Percentiles rank a stretch among this genome's conserved stretches.
These are phyloP conservation scores for Asterionellopsis glacialis DNA, from an alignment of 108 stramenopile genomes.

Conservation along the genomic window DNA sequence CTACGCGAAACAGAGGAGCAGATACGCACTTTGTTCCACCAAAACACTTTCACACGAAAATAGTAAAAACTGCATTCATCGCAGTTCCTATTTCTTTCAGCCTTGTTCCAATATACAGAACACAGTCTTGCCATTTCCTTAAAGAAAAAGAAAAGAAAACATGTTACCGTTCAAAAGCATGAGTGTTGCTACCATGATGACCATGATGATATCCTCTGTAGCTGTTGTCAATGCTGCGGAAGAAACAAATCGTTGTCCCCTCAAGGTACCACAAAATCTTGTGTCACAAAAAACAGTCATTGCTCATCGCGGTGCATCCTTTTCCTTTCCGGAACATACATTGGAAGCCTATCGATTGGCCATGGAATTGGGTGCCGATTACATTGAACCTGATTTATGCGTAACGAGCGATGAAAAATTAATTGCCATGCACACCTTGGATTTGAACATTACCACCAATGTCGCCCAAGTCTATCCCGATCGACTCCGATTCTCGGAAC, in stretches of 20 bases:
- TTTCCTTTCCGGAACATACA: constrained; percentile 72
- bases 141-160: too few species aligned
- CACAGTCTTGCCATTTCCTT: too few species aligned
- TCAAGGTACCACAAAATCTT: neutral
- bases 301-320: constrained; percentile 73
- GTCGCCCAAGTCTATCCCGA: constrained; percentile 39
- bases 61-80: too few species aligned
- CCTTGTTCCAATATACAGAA: too few species aligned
- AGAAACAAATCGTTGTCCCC: neutral
- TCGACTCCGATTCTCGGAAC: constrained; percentile 14
- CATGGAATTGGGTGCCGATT: constrained; percentile 76
- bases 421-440: constrained; percentile 58
- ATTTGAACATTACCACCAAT: constrained; percentile 69
- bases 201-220: too few species aligned
- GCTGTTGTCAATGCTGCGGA: too few species aligned
- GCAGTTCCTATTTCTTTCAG: too few species aligned
- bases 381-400: constrained; percentile 77
- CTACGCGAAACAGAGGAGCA: too few species aligned
- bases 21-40: too few species aligned
- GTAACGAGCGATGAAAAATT: constrained; percentile 47
- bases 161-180: too few species aligned
- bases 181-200: too few species aligned
- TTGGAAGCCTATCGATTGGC: constrained; percentile 72
- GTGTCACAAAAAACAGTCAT: constrained; percentile 33
- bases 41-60: too few species aligned